A percentile compares a stretch with the other conserved stretches of the same genome.
These are phyloP conservation scores for Clausena lansium DNA, from an alignment of 345 rosid species.

Conservation along the genomic window DNA sequence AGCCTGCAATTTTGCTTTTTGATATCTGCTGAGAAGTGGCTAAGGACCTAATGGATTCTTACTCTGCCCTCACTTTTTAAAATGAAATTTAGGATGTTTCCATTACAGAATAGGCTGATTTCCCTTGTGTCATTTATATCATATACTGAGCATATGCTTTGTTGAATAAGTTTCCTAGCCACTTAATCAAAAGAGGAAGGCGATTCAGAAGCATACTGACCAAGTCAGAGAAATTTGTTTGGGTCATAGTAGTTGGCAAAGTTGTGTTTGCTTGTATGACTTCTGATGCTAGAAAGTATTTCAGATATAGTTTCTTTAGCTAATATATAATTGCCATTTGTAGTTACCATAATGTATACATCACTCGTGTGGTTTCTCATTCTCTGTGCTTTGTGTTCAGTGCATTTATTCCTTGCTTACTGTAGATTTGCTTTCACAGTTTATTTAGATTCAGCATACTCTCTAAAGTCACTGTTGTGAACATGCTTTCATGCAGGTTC, in stretches of 20 bases:
- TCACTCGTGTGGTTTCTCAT: neutral
- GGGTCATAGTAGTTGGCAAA: neutral
- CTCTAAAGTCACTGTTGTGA: neutral
- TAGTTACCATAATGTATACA: neutral
- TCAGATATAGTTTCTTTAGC: neutral
- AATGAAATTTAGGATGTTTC: neutral
- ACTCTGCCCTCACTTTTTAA: neutral
- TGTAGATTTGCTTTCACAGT: neutral
- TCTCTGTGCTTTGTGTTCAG: neutral
- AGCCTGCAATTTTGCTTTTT: neutral
- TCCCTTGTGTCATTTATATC: neutral
- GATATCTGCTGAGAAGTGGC: neutral
- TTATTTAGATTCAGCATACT: constrained; percentile 4
- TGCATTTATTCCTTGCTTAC: neutral
- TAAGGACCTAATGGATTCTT: neutral
- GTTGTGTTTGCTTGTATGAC: neutral
- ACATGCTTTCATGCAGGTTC: constrained; percentile 30
- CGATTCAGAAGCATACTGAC: neutral
- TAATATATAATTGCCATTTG: neutral
- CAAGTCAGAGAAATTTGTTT: neutral
- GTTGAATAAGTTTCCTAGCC: neutral
- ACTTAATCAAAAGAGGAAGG: neutral
- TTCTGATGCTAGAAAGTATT: neutral
- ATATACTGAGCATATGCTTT: neutral
- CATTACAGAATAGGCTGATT: neutral